Conservation (phyloP, 192 early-diverging fungal species). For the Geosiphon pyriformis region DNA sequence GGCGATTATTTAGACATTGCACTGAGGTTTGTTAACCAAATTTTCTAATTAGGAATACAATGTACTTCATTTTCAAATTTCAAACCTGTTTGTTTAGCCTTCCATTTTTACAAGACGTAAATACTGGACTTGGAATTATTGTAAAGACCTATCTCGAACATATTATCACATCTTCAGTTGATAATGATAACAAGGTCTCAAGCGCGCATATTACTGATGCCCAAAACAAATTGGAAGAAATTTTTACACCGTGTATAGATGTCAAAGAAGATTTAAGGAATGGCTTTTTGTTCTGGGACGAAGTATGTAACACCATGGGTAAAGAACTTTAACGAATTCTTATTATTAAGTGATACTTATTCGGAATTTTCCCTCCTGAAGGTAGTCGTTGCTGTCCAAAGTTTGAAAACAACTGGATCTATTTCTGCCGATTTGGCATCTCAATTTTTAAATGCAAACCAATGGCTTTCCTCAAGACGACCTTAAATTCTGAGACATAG, state of each 20-base stretch:
- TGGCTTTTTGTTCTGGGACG: constrained; percentile 49
- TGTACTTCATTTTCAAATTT: neutral
- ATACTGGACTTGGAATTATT: constrained; percentile 48
- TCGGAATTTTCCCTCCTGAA: neutral
- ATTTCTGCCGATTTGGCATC: constrained; percentile 15
- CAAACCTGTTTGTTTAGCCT: constrained; percentile 23
- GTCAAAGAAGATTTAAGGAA: constrained; percentile 42
- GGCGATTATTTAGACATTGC: constrained; percentile 45
- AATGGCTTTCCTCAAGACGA: constrained; percentile 20
- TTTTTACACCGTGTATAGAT: constrained; percentile 34
- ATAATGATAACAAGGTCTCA: constrained; percentile 8
- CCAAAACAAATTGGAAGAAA: constrained; percentile 34
- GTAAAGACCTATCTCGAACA: constrained; percentile 46
- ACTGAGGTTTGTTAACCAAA: constrained; percentile 27
- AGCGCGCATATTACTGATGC: constrained; percentile 25
- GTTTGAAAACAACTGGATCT: neutral
- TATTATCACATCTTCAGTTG: constrained; percentile 23
- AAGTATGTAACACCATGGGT: constrained; percentile 9
- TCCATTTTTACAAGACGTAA: constrained; percentile 49
- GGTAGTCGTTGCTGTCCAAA: constrained; percentile 15
- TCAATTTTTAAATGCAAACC: constrained; percentile 22
- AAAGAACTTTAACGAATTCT: neutral
- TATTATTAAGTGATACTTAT: neutral
- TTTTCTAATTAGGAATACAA: neutral
- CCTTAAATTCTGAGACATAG: too few relatives aligned